Conservation (phyloP, 2,329 filamentous ascomycete genomes). For the Venturia nashicola region DNA sequence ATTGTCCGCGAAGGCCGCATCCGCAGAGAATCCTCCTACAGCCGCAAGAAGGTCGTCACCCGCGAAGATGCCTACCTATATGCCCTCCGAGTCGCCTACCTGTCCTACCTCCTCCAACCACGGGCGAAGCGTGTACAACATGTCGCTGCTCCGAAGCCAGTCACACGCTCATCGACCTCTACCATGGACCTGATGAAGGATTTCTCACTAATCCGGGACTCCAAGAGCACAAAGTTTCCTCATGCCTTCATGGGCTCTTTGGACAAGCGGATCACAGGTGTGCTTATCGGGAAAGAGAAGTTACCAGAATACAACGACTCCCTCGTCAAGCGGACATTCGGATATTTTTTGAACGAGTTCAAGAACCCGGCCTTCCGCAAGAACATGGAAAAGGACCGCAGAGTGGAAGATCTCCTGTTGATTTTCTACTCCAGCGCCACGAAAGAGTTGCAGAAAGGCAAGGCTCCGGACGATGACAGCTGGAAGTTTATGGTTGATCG, state of each 20-base stretch:
- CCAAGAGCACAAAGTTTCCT: slow-evolving; percentile 58
- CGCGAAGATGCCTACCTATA: slow-evolving; percentile 80
- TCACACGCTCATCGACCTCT: slow-evolving; percentile 57
- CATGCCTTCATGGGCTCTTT: slow-evolving; percentile 59
- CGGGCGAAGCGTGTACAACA: slow-evolving; percentile 83
- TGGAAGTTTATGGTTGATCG: slow-evolving; percentile 90
- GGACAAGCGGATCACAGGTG: slow-evolving; percentile 67
- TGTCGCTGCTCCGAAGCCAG: slow-evolving; percentile 46
- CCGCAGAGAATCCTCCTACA: slow-evolving; percentile 24
- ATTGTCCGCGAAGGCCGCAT: slow-evolving; percentile 27
- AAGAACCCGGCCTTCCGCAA: slow-evolving; percentile 81
- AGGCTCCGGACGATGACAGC: slow-evolving; percentile 64
- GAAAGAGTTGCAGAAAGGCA: slow-evolving; percentile 74
- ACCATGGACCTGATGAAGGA: slow-evolving; percentile 82
- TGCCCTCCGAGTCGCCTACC: slow-evolving; percentile 79
- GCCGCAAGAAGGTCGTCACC: slow-evolving; percentile 25
- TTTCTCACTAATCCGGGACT: slow-evolving; percentile 55
- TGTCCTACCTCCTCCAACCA: slow-evolving; percentile 86
- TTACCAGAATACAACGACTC: slow-evolving; percentile 83
- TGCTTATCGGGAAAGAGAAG: slow-evolving; percentile 69
- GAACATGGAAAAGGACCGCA: slow-evolving; percentile 84
- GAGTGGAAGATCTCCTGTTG: slow-evolving; percentile 82
- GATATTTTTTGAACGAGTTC: slow-evolving; percentile 84
- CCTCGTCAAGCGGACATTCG: slow-evolving; percentile 87
- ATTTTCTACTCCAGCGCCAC: slow-evolving; percentile 95